A percentile compares a stretch with the other conserved stretches of the same genome.
phyloP scores from a whole-genome alignment of 306 rosid species.

The Sesbania bispinosa region DNA sequence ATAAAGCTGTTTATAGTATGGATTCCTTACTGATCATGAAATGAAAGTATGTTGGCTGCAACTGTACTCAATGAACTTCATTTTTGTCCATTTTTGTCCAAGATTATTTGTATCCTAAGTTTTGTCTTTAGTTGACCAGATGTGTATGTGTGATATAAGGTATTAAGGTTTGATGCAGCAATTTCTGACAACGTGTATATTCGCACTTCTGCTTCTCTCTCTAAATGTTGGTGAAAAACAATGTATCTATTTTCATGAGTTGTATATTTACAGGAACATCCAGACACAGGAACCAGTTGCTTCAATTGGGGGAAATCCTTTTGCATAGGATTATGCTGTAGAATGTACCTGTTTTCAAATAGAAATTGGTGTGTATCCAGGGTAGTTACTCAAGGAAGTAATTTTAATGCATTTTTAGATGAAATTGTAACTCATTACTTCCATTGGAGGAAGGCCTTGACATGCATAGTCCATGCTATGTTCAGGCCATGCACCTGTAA shows the following conservation, averaged over 20 bases:
- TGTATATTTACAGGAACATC: conserved; percentile 55
- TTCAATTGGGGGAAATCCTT: conserved; percentile 82
- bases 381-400: conserved; percentile 1
- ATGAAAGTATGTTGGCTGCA: conserved; percentile 5
- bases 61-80: background rate
- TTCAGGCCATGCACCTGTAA: background rate
- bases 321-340: conserved; percentile 52
- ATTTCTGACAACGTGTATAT: background rate
- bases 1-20: background rate
- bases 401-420: conserved; percentile 12
- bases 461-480: background rate
- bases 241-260: background rate
- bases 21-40: background rate
- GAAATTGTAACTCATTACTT: conserved; percentile 23
- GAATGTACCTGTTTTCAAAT: background rate
- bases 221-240: background rate
- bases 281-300: conserved; percentile 60
- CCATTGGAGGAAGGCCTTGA: conserved; percentile 19
- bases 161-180: background rate
- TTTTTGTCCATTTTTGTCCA: background rate
- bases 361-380: conserved; percentile 18
- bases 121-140: background rate
- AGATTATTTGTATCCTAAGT: background rate
- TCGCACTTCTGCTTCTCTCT: background rate
- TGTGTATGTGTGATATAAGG: conserved; percentile 1